Evolutionary conservation across 176 grass and related monocot species (phyloP), one percentile per base, ranked within the genome.

Genomic region (Panicum miliaceum): DNA sequence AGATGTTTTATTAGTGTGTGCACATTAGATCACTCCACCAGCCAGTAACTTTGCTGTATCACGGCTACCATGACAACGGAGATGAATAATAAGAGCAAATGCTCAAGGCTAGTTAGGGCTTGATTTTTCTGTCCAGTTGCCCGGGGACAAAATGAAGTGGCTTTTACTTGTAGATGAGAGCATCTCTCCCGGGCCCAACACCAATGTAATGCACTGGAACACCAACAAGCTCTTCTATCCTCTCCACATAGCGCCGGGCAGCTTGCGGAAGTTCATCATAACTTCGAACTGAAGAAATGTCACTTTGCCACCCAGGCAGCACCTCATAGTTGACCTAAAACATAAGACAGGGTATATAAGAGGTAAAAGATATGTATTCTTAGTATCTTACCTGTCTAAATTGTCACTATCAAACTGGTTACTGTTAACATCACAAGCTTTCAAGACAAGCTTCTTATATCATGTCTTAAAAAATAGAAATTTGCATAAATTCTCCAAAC

Each of bases 221-320:
- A 50, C 94, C 94, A 62, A 89, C 83, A 64, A 96, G 86, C 48
- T 96, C 90, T 91, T 96, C 94, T 85, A 96, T 93, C 89, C 84
- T 87, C 78, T 96, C 91, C 64, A 96, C 89, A 8, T 91, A 96
- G 34, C 7, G 74, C 14, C 78, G 84, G 50, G 94, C 89, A 85
- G 88, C 82, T 67, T 79, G 25, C 25, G 94, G 94, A 46, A 96
- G 94, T 23, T 93, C 86, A n/a, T 82, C 57, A 69, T 91, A 96
- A 37, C 70, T 91, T 42, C 94, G 81, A 18, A 89, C 77, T 12
- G 91, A 91, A 52, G 91, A 91, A 69, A 96, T 96, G 68, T 93
- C 94, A 42, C 63, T 93, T 65, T 91, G 72, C 94, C 94, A 96
- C 5, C 94, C 91, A 47, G 91, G 91, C 12, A 91, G 52, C 68